Conservation (phyloP, 441 rosid species). For the Raphanus hybrid region DNA sequence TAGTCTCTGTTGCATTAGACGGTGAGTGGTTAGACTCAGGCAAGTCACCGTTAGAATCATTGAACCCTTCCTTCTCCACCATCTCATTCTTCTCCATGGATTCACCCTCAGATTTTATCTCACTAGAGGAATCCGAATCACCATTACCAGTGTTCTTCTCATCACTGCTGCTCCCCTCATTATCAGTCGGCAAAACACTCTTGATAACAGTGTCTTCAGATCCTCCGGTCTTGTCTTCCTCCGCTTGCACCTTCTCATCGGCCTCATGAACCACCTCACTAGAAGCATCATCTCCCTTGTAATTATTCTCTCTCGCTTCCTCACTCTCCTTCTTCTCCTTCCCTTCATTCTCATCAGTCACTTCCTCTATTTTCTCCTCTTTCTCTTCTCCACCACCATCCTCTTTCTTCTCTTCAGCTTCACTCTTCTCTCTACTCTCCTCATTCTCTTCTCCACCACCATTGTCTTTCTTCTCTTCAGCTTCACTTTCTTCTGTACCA, state of each 20-base stretch:
- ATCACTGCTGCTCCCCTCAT: slow-evolving; percentile 45
- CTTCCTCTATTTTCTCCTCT: slow-evolving; percentile 12
- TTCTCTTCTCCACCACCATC: not conserved
- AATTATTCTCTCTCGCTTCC: slow-evolving; percentile 79
- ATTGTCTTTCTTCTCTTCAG: slow-evolving; percentile 6
- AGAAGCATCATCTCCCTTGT: slow-evolving; percentile 92
- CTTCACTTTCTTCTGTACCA: not conserved
- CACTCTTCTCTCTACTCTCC: not conserved
- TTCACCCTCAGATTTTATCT: slow-evolving; percentile 40
- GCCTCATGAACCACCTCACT: slow-evolving; percentile 78
- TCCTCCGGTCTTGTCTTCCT: slow-evolving; percentile 48
- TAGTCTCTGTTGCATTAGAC: slow-evolving; percentile 46
- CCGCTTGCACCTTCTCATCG: slow-evolving; percentile 41
- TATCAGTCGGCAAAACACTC: slow-evolving; percentile 41
- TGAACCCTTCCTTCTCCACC: slow-evolving; percentile 33
- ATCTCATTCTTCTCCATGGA: slow-evolving; percentile 42
- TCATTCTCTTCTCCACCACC: not conserved
- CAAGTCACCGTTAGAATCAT: slow-evolving; percentile 49
- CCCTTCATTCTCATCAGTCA: slow-evolving; percentile 26
- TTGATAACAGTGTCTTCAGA: slow-evolving; percentile 40
- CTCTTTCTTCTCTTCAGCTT: not conserved
- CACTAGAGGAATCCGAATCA: slow-evolving; percentile 38
- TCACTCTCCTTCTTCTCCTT: slow-evolving; percentile 45
- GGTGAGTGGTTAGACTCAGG: slow-evolving; percentile 46
- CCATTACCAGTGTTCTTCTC: slow-evolving; percentile 26